Evolutionary conservation across 2,329 filamentous ascomycete genomes (phyloP), one percentile per base, ranked within the genome.

Genomic region (Fusarium phyllophilum): DNA sequence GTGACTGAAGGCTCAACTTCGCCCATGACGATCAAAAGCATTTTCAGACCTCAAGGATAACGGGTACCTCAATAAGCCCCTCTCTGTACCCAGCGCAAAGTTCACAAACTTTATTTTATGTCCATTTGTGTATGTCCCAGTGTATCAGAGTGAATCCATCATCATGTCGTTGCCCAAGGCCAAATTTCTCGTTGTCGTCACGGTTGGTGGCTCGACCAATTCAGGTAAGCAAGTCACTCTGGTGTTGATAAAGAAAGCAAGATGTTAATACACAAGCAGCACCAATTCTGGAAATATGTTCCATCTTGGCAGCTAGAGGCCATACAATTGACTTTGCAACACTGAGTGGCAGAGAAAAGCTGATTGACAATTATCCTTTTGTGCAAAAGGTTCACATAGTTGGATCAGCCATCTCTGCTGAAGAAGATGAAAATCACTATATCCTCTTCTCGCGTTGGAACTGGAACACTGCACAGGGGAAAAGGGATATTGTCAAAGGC

Each of bases 291-390:
- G 59, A 56, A 14, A 56, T 62, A 56, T 62, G 59, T 26, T 56
- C 59, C 15, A 29, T 62, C 2, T n/a, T 62, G 12, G 49, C 59
- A 46, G 33, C 31, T 29, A 56, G 59, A 38, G 59, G 39, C 7
- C 59, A 62, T n/a, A 62, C n/a, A 17, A 62, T 62, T 62, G 59
- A 62, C 22, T 62, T 62, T 39, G 59, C 59, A 5, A 62, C 59
- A 5, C 26, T 62, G 17, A 62, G 31, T 2, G 59, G 59, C 8
- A 56, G 59, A 18, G 33, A 62, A 8, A 56, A 57, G 12, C 49
- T 62, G 26, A 49, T 62, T 5, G 39, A 39, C 5, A 45, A 45
- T n/a, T 62, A 45, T 22, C 59, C 49, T 24, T 62, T 56, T 14
- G 41, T 62, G 12, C 11, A 34, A 22, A 62, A 22, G 18, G 59